Conservation (phyloP, 2,329 filamentous ascomycete species). For the Didymella pomorum region DNA sequence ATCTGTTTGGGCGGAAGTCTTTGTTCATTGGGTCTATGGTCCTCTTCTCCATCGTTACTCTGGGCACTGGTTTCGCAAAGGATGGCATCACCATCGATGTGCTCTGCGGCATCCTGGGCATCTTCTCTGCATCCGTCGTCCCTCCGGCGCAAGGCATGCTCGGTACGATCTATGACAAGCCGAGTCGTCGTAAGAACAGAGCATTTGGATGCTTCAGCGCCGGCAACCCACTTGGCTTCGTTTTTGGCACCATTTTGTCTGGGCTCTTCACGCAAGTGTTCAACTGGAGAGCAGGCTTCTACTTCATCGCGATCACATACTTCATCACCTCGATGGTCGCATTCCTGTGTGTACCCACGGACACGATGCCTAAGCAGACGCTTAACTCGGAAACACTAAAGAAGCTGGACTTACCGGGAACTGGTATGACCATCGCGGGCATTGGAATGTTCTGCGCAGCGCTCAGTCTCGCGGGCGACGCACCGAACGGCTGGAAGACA, state of each 20-base stretch:
- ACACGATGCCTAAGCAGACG: constrained; percentile 57
- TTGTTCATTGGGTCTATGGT: constrained; percentile 69
- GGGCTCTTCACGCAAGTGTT: constrained; percentile 69
- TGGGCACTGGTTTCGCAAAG: constrained; percentile 68
- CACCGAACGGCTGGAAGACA: constrained; percentile 68
- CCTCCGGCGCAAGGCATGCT: constrained; percentile 71
- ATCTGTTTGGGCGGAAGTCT: constrained; percentile 69
- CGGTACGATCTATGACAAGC: constrained; percentile 69
- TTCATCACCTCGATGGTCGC: constrained; percentile 65
- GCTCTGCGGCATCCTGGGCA: constrained; percentile 64
- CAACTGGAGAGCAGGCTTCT: constrained; percentile 70
- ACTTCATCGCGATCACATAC: constrained; percentile 70
- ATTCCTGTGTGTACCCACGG: constrained; percentile 68
- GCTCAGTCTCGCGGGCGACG: constrained; percentile 62
- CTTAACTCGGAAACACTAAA: constrained; percentile 60
- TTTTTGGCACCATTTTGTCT: constrained; percentile 66
- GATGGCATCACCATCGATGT: constrained; percentile 68
- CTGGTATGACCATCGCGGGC: constrained; percentile 67
- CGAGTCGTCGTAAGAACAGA: constrained; percentile 68
- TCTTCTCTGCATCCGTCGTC: constrained; percentile 70
- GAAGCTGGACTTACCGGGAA: constrained; percentile 69
- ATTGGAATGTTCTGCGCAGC: constrained; percentile 71
- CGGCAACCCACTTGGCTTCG: constrained; percentile 66
- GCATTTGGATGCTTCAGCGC: constrained; percentile 70
- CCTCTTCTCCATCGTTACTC: constrained; percentile 64